A percentile compares a stretch with the other conserved stretches of the same genome.
Conservation (phyloP, 2,329 filamentous ascomycete genomes). For the Cladosporium sp. region DNA sequence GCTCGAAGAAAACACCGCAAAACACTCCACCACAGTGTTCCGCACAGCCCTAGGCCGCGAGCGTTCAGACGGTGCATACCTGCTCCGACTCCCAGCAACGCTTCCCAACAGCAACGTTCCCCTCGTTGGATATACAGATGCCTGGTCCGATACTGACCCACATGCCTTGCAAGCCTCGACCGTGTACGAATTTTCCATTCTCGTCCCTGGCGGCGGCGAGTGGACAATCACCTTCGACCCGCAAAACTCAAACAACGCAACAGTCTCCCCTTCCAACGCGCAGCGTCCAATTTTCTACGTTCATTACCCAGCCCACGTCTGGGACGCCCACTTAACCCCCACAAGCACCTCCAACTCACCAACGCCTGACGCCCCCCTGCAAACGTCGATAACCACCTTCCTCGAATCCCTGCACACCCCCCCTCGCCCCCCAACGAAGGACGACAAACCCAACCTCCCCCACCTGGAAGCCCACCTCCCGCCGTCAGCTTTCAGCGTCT, state of each 20-base stretch:
- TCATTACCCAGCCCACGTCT: conserved; percentile 19
- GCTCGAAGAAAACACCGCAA: not conserved
- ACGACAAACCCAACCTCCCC: not conserved
- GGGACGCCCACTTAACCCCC: conserved; percentile 18
- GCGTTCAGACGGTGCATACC: not conserved
- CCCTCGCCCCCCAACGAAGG: no score
- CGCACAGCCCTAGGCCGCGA: not conserved
- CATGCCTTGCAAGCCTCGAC: not conserved
- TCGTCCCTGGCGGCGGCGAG: conserved; percentile 5
- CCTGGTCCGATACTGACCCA: not conserved
- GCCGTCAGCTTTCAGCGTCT: conserved; percentile 11
- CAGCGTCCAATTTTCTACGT: conserved; percentile 12
- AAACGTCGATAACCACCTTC: not conserved
- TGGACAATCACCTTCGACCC: conserved; percentile 10
- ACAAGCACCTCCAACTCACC: not conserved
- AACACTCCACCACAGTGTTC: not conserved
- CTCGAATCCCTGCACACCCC: conserved; percentile 9
- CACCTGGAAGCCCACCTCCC: conserved; percentile 12
- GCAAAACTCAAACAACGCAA: not conserved
- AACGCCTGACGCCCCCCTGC: no score
- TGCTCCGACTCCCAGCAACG: not conserved
- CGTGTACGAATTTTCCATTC: conserved; percentile 13
- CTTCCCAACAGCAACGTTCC: not conserved
- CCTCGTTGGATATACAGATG: not conserved
- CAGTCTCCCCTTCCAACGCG: not conserved